Evolutionary conservation across 805 yeast genomes (phyloP).

Genomic region (Metschnikowia arizonensis): DNA sequence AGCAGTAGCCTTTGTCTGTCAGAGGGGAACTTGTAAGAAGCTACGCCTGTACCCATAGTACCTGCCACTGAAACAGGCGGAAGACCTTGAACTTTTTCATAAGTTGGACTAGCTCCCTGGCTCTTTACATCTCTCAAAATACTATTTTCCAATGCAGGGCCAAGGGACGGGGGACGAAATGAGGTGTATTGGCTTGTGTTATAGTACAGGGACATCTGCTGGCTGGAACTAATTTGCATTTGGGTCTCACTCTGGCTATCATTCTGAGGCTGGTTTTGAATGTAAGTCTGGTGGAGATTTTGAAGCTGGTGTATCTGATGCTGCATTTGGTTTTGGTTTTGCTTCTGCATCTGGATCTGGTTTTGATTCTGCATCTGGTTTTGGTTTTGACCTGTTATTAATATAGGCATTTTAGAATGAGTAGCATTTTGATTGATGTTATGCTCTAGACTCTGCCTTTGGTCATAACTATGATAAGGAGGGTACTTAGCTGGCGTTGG

Average conservation of each 20-base stretch:
- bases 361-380: background rate
- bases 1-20: conserved; percentile 6
- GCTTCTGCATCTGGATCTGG: background rate
- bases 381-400: background rate
- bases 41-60: background rate
- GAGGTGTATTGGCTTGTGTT: background rate
- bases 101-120: background rate
- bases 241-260: background rate
- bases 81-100: background rate
- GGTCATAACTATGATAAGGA: background rate
- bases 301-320: background rate
- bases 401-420: background rate
- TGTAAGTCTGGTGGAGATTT: background rate
- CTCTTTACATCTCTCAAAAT: background rate
- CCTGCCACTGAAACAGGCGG: background rate
- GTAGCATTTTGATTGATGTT: background rate
- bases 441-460: background rate
- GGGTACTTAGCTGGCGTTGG: background rate
- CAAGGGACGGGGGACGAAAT: background rate
- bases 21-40: conserved; percentile 4
- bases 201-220: background rate
- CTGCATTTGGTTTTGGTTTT: background rate
- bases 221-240: background rate
- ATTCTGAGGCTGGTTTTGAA: background rate
- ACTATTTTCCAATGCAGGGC: background rate